phyloP scores from a whole-genome alignment of 2,329 filamentous ascomycete genomes.

The Alternaria gaisen region DNA sequence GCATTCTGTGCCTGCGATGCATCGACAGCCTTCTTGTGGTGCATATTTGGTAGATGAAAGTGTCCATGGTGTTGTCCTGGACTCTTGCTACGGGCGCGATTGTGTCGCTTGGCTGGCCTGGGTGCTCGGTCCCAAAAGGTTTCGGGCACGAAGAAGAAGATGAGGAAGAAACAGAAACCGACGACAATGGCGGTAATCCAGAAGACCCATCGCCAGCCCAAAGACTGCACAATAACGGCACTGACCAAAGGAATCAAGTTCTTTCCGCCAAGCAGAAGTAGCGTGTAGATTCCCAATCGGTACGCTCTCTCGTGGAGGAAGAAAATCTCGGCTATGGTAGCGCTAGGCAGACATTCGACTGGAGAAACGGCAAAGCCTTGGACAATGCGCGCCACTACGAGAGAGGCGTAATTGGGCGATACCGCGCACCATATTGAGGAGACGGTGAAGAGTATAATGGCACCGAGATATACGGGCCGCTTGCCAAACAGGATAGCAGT shows the following conservation, averaged over 20 bases:
- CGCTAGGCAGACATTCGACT: conserved; percentile 90
- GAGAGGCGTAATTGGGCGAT: conserved; percentile 81
- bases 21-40: conserved; percentile 30
- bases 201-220: conserved; percentile 91
- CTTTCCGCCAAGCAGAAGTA: conserved; percentile 88
- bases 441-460: conserved; percentile 78
- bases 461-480: conserved; percentile 84
- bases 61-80: conserved; percentile 38
- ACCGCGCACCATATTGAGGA: conserved; percentile 85
- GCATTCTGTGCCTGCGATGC: conserved; percentile 10
- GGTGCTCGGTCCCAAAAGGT: conserved; percentile 95
- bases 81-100: conserved; percentile 37
- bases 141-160: conserved; percentile 93
- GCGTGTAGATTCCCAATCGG: conserved; percentile 89
- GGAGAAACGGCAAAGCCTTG: conserved; percentile 89
- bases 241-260: conserved; percentile 88
- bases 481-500: conserved; percentile 93
- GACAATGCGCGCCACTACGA: conserved; percentile 83
- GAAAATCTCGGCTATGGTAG: conserved; percentile 95
- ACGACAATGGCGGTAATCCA: conserved; percentile 87
- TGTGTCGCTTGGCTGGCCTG: conserved; percentile 54
- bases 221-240: conserved; percentile 78
- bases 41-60: conserved; percentile 35
- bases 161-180: conserved; percentile 71
- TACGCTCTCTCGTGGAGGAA: conserved; percentile 94